Conservation (phyloP, 805 yeast species). For the Metschnikowia kofuensis region DNA sequence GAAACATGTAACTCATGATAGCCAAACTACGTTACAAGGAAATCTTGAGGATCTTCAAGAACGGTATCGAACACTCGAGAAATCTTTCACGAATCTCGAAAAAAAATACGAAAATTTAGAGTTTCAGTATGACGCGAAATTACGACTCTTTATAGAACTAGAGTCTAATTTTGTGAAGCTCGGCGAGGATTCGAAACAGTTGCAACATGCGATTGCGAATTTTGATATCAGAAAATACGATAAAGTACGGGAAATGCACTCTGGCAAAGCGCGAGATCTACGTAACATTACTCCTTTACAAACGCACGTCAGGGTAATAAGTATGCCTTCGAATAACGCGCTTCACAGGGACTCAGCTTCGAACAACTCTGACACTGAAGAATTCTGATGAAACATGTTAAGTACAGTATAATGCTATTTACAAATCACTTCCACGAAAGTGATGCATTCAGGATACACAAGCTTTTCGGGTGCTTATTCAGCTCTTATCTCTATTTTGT, state of each 20-base stretch:
- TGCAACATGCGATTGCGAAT: constrained; percentile 5
- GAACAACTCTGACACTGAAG: constrained; percentile 20
- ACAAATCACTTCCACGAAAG: not conserved
- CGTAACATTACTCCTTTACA: constrained; percentile 10
- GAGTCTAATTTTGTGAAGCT: constrained; percentile 22
- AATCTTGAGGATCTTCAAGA: constrained; percentile 1
- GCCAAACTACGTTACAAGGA: not conserved
- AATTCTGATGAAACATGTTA: not conserved
- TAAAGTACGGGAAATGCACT: constrained; percentile 25
- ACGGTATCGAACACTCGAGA: constrained; percentile 59
- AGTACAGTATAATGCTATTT: not conserved
- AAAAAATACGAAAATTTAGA: constrained; percentile 34
- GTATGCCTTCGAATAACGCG: constrained; percentile 11
- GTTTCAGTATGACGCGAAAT: constrained; percentile 24
- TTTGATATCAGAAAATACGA: constrained; percentile 7
- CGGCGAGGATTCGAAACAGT: constrained; percentile 13
- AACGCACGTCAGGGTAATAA: constrained; percentile 4
- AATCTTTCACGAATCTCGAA: constrained; percentile 68
- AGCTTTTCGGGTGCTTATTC: not conserved
- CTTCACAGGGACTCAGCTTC: not conserved
- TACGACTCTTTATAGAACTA: constrained; percentile 20
- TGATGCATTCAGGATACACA: too few relatives aligned
- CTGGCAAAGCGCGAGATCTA: constrained; percentile 16
- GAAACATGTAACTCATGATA: not conserved
- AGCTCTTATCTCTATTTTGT: constrained; percentile 29